These are phyloP conservation scores for Bipolaris bicolor DNA, from an alignment of 2,329 filamentous ascomycete genomes.

Conservation along the genomic window DNA sequence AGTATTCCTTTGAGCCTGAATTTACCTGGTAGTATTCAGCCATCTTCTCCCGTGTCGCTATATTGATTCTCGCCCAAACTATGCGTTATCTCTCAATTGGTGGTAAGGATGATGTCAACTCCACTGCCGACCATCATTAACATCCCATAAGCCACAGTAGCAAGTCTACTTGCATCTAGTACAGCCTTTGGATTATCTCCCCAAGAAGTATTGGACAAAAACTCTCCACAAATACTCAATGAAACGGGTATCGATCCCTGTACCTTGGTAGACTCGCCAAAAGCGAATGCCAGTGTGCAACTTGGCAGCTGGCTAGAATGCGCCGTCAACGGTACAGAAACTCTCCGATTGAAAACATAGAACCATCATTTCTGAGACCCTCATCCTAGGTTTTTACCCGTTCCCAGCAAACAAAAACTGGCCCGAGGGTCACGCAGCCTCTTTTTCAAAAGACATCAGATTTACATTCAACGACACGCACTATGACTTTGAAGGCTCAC, in stretches of 20 bases:
- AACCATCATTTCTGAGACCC: background rate
- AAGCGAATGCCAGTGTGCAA: constrained; percentile 37
- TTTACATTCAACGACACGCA: constrained; percentile 44
- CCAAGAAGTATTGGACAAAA: constrained; percentile 10
- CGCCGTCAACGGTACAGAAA: constrained; percentile 34
- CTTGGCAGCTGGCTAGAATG: constrained; percentile 42
- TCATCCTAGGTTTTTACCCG: constrained; percentile 37
- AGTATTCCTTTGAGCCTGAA: background rate
- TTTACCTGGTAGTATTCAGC: background rate
- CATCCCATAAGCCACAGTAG: constrained; percentile 1
- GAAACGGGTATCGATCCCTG: constrained; percentile 28
- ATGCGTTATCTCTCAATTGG: constrained; percentile 11
- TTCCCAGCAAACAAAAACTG: constrained; percentile 41
- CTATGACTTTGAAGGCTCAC: constrained; percentile 39
- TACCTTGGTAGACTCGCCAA: constrained; percentile 25
- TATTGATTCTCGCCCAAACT: background rate
- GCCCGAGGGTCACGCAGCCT: constrained; percentile 28
- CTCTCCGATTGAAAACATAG: background rate
- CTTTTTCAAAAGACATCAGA: constrained; percentile 35
- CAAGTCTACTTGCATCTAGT: constrained; percentile 5
- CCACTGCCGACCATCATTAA: background rate
- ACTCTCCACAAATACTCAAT: background rate
- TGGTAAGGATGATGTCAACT: constrained; percentile 4
- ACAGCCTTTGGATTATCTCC: constrained; percentile 5
- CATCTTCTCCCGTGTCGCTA: background rate